These are phyloP conservation scores for Brettanomyces nanus DNA, from an alignment of 805 yeast species.

Conservation along the genomic window DNA sequence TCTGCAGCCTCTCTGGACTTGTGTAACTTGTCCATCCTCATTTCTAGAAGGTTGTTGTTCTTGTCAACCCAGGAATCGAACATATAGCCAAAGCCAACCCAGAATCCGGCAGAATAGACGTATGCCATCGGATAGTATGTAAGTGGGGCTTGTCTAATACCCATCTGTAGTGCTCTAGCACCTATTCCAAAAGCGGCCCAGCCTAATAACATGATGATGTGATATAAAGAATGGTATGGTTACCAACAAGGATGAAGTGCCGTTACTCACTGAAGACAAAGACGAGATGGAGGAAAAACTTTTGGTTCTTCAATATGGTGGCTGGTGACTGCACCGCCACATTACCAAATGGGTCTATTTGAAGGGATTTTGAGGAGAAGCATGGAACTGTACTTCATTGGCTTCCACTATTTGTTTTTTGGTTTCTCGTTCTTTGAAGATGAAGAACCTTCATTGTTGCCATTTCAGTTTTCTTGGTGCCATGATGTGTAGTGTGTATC, in stretches of 20 bases:
- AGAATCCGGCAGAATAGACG: slow-evolving; percentile 34
- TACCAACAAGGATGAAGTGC: too few species aligned
- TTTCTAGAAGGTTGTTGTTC: slow-evolving; percentile 30
- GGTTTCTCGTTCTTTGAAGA: too few species aligned
- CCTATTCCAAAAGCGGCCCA: slow-evolving; percentile 33
- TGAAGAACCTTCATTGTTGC: slow-evolving; percentile 28
- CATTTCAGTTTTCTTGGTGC: slow-evolving; percentile 30
- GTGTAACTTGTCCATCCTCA: slow-evolving; percentile 28
- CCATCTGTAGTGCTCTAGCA: slow-evolving; percentile 37
- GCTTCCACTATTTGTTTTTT: too few species aligned
- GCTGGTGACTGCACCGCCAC: too few species aligned
- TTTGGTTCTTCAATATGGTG: too few species aligned
- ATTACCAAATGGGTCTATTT: too few species aligned
- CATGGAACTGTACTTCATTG: too few species aligned
- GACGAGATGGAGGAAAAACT: too few species aligned
- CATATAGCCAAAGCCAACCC: slow-evolving; percentile 34
- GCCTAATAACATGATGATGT: slow-evolving; percentile 23
- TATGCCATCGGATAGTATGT: slow-evolving; percentile 31
- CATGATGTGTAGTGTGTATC: slow-evolving; percentile 29
- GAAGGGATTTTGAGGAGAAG: too few species aligned
- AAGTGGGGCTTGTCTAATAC: slow-evolving; percentile 33
- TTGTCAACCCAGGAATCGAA: slow-evolving; percentile 31
- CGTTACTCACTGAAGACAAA: too few species aligned
- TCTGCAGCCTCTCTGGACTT: slow-evolving; percentile 27
- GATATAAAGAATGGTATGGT: too few species aligned